Evolutionary conservation across 306 rosid genomes (phyloP).

Genomic region (Spatholobus suberectus): DNA sequence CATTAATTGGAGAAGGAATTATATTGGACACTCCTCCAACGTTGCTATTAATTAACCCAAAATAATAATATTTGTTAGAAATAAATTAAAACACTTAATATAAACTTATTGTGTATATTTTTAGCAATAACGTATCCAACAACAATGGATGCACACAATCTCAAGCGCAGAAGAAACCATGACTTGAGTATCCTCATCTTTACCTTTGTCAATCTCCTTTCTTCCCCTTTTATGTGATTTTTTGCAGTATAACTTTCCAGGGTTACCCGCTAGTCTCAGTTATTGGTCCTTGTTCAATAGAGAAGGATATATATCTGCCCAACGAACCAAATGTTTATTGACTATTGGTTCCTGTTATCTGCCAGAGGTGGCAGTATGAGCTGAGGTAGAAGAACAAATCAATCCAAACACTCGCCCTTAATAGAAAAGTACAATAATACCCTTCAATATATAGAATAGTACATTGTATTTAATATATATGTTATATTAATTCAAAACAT

Average conservation of each 20-base stretch:
- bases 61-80: too few species aligned
- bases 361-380: conserved; percentile 26
- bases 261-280: neutral
- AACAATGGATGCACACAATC: neutral
- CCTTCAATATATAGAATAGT: neutral
- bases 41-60: too few species aligned
- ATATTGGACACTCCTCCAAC: neutral
- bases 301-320: neutral
- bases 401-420: neutral
- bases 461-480: neutral
- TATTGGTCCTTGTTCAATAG: neutral
- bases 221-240: neutral
- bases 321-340: conserved; percentile 12
- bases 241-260: neutral
- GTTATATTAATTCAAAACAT: neutral
- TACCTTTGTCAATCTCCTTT: neutral
- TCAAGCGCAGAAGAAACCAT: neutral
- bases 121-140: neutral
- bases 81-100: neutral
- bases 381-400: neutral
- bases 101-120: neutral
- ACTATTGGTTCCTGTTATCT: neutral
- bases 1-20: neutral
- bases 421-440: neutral
- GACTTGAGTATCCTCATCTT: neutral